Conservation (phyloP, 306 rosid genomes). For the Potentilla sterilis region DNA sequence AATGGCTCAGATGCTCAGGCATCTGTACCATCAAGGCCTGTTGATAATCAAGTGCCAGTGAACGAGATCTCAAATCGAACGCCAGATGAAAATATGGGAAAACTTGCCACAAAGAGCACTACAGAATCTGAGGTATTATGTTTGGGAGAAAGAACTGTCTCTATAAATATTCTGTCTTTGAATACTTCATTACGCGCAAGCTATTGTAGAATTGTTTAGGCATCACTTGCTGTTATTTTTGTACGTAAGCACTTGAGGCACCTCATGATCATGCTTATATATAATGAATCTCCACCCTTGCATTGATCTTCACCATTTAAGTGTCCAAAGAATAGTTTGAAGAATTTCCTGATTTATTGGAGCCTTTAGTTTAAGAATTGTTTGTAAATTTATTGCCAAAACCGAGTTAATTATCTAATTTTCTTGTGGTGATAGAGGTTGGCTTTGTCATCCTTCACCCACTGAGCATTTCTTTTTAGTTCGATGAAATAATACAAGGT, state of each 20-base stretch:
- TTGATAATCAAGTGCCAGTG: constrained; percentile 60
- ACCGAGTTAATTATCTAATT: not conserved
- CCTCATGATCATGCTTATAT: not conserved
- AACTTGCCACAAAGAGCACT: constrained; percentile 40
- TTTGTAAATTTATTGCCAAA: constrained; percentile 1
- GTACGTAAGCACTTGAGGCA: not conserved
- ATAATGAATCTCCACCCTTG: not conserved
- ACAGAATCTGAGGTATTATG: constrained; percentile 66
- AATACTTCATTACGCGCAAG: not conserved
- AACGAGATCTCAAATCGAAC: constrained; percentile 61
- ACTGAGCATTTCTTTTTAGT: not conserved
- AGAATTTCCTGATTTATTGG: not conserved
- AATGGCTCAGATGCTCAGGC: constrained; percentile 75
- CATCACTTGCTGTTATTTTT: constrained; percentile 13
- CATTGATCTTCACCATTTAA: not conserved
- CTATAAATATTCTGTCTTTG: constrained; percentile 10
- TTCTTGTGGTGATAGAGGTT: not conserved
- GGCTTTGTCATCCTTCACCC: not conserved
- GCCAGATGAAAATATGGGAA: constrained; percentile 58
- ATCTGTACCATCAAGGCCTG: constrained; percentile 49
- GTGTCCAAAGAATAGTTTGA: not conserved
- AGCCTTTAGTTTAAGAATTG: not conserved
- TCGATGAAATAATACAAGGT: not conserved
- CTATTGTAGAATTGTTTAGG: not conserved
- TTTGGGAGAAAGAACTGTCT: not conserved